Conservation (phyloP, 2,329 filamentous ascomycete genomes). For the Xylaria multiplex region DNA sequence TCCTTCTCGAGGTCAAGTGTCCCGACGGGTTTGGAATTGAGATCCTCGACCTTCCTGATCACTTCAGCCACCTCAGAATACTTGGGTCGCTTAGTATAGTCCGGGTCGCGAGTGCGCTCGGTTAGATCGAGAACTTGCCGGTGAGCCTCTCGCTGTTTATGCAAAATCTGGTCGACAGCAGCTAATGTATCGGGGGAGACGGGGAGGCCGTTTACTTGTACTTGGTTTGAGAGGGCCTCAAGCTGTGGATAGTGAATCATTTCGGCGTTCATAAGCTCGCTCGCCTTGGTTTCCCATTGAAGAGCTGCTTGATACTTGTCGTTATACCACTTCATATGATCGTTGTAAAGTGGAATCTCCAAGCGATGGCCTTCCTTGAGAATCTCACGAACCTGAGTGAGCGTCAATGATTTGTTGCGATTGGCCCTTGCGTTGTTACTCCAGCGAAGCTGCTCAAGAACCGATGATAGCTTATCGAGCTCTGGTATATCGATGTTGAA, state of each 20-base stretch:
- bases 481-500: conserved; percentile 95
- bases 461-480: conserved; percentile 80
- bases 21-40: conserved; percentile 91
- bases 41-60: conserved; percentile 84
- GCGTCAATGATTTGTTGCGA: conserved; percentile 72
- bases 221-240: conserved; percentile 88
- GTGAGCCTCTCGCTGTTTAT: conserved; percentile 95
- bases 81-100: conserved; percentile 82
- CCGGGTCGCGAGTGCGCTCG: conserved; percentile 77
- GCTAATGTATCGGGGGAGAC: conserved; percentile 84
- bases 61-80: conserved; percentile 92
- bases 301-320: conserved; percentile 81
- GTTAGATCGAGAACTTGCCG: conserved; percentile 85
- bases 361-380: conserved; percentile 81
- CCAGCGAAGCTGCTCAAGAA: conserved; percentile 90
- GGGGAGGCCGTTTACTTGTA: conserved; percentile 73
- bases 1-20: conserved; percentile 94
- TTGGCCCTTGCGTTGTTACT: conserved; percentile 77
- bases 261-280: conserved; percentile 91
- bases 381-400: conserved; percentile 81
- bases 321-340: conserved; percentile 78
- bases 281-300: conserved; percentile 91
- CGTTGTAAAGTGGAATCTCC: conserved; percentile 81
- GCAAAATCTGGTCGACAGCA: conserved; percentile 88
- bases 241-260: conserved; percentile 93